phyloP scores from a whole-genome alignment of 257 asterid genomes.

The Solanum arcanum region DNA sequence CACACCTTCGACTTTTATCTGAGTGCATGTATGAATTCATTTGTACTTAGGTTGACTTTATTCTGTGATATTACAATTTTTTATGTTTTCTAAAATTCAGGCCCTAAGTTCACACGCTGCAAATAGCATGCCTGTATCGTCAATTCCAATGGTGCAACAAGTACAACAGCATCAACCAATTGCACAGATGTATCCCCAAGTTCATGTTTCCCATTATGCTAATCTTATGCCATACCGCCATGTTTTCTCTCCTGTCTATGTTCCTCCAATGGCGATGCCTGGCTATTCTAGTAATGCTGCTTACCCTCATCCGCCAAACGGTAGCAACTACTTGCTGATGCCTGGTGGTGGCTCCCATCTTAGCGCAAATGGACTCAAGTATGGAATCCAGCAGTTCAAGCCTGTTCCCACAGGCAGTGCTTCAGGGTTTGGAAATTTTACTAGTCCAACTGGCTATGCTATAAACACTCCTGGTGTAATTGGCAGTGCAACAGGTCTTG shows the following conservation, averaged over 20 bases:
- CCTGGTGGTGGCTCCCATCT: slow-evolving; percentile 80
- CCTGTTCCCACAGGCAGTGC: slow-evolving; percentile 62
- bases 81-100: slow-evolving; percentile 20
- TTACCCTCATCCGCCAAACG: slow-evolving; percentile 89
- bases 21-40: not conserved
- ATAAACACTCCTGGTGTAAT: slow-evolving; percentile 71
- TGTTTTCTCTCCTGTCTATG: slow-evolving; percentile 65
- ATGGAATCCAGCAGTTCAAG: slow-evolving; percentile 84
- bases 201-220: slow-evolving; percentile 69
- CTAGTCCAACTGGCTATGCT: slow-evolving; percentile 72
- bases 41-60: not conserved
- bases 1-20: not conserved
- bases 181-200: slow-evolving; percentile 94
- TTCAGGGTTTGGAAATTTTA: slow-evolving; percentile 70
- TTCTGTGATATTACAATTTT: not conserved
- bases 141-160: slow-evolving; percentile 65
- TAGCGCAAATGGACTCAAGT: slow-evolving; percentile 55
- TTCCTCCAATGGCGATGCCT: slow-evolving; percentile 82
- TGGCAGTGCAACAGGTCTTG: slow-evolving; percentile 67
- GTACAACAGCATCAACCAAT: slow-evolving; percentile 53
- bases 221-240: slow-evolving; percentile 91
- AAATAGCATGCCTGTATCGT: slow-evolving; percentile 41
- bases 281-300: slow-evolving; percentile 82
- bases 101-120: slow-evolving; percentile 41
- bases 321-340: slow-evolving; percentile 72